Evolutionary conservation across 768 basidiomycete genomes (phyloP), one percentile per base, ranked within the genome.

Genomic region (Naganishia onofrii): DNA sequence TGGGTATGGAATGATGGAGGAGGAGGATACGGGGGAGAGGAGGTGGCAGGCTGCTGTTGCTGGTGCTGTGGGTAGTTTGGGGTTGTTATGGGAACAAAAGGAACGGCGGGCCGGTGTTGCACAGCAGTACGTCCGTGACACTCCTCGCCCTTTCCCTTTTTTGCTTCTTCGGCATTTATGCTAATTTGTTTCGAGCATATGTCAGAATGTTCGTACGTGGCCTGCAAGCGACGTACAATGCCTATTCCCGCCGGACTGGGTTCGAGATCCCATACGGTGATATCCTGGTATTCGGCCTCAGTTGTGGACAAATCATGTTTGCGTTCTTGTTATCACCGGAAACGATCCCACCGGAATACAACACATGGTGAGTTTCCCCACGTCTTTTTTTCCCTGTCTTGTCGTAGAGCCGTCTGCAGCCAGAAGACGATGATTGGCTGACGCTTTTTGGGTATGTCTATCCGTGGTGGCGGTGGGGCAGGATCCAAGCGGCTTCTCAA

Each of bases 271-370:
- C 93, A 0, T 84, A 93, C 77, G 94, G 94, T 5, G 90, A 89
- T 57, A 85, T 91, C 0, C 78, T 94, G 9, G 85, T 95, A 12
- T 96, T 97, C 75, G 84, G 88, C 0, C 75, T 93, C 26, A 91
- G 90, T 19, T 93, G 88, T 74, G 88, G 88, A 3, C 93, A 95
- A 80, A 95, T 97, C 78, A 81, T 92, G 78, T 93, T 91, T 76
- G 88, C 84, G 2, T 90, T 87, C 76, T 82, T 92, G 32, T 77
- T 91, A 44, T 85, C 89, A 48, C 92, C 91, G 21, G 91, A 93
- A 70, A 92, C 92, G 3, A 86, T 95, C 28, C 88, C 91, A n/a
- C 82, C 82, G 57, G 89, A 89, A 17, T 95, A 95, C 74, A 84
- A 83, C 28, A 79, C 78, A 48, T 95, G 92, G 92, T 91, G 71